Percentiles rank a stretch among this genome's conserved stretches.
Evolutionary conservation across 768 basidiomycete genomes (phyloP).

Genomic region (Leucocoprinus leucothites): DNA sequence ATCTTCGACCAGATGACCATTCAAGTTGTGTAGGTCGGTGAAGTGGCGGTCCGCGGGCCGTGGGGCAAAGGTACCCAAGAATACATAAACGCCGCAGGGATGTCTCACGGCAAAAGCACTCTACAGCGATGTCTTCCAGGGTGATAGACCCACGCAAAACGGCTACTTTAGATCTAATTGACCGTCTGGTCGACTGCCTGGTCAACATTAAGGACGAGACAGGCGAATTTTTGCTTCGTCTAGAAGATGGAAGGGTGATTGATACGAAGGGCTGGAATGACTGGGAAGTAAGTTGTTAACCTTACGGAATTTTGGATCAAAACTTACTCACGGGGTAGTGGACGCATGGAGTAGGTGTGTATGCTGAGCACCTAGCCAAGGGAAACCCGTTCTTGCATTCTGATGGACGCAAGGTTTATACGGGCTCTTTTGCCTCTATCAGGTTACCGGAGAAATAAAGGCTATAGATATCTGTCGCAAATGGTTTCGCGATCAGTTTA

Average conservation of each 20-base stretch:
- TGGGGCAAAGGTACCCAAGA: not conserved
- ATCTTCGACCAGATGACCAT: conserved; percentile 3
- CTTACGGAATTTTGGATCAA: not conserved
- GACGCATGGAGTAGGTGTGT: conserved; percentile 41
- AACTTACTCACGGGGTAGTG: conserved; percentile 24
- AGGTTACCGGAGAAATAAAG: conserved; percentile 35
- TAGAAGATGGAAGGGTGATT: conserved; percentile 48
- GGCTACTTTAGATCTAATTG: conserved; percentile 25
- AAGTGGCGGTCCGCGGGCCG: conserved; percentile 18
- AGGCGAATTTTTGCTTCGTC: conserved; percentile 45
- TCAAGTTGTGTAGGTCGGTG: not conserved
- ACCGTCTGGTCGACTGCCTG: conserved; percentile 36
- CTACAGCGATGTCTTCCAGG: conserved; percentile 25
- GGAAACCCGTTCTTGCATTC: not conserved
- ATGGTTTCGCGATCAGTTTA: conserved; percentile 50
- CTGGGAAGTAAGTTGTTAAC: conserved; percentile 38
- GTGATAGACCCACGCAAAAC: conserved; percentile 29
- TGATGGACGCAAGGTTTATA: conserved; percentile 30
- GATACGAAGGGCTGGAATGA: conserved; percentile 60
- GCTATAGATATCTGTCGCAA: conserved; percentile 37
- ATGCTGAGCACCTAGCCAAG: not conserved
- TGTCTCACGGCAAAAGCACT: not conserved
- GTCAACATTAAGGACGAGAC: conserved; percentile 53
- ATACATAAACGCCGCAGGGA: conserved; percentile 3
- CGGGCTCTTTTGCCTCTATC: conserved; percentile 36